phyloP scores from a whole-genome alignment of 75 land plant species.

The Chamaecyparis obtusa region DNA sequence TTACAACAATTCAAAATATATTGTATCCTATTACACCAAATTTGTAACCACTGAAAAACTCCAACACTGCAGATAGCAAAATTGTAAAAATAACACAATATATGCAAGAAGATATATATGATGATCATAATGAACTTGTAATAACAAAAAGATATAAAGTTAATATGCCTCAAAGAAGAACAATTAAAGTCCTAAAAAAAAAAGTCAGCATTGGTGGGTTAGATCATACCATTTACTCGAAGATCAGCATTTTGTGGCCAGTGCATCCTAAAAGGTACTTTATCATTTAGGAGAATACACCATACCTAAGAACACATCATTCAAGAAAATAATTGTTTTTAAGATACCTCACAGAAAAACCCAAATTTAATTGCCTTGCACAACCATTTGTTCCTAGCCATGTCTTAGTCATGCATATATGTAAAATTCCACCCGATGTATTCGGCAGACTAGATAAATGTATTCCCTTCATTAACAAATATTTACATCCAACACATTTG shows the following conservation, averaged over 20 bases:
- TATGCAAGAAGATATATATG: not conserved
- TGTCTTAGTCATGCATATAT: not conserved
- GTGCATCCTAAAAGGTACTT: conserved; percentile 96
- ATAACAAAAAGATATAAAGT: not conserved
- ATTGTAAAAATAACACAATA: not conserved
- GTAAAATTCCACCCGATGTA: not conserved
- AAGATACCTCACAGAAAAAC: not conserved
- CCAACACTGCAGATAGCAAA: not conserved
- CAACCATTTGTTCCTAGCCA: not conserved
- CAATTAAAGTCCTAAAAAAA: not conserved
- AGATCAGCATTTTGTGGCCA: conserved; percentile 93
- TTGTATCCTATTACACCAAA: not conserved
- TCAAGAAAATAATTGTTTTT: not conserved
- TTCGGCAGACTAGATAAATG: not conserved
- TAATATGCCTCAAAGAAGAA: not conserved
- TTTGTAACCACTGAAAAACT: not conserved
- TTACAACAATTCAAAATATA: not conserved
- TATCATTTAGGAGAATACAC: conserved; percentile 96
- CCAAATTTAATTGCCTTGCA: not conserved
- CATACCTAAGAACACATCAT: conserved; percentile 61
- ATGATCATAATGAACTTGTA: not conserved
- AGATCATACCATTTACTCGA: conserved; percentile 76
- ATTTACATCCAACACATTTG: not conserved
- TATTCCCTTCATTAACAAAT: not conserved
- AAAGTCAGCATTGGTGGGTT: not conserved